Evolutionary conservation across 2,329 filamentous ascomycete genomes (phyloP), one percentile per base, ranked within the genome.

Genomic region (Fusarium keratoplasticum): DNA sequence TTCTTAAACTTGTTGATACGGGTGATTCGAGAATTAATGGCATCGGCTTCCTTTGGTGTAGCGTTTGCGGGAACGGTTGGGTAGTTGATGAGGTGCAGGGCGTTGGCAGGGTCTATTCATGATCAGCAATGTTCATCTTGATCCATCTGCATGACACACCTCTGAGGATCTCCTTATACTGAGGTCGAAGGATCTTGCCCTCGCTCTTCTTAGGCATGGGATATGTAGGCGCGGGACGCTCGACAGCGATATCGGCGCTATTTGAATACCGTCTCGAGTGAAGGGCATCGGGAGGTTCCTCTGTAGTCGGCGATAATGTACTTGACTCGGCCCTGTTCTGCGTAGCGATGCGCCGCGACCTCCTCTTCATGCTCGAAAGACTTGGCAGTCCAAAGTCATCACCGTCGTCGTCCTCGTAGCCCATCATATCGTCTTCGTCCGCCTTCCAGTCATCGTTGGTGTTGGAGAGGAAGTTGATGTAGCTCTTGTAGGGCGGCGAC

Each of bases 1-100:
- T 93, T 93, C 83, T 99, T 99, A 86, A 99, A 99, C 81, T 98
- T 98, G 85, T 99, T 98, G 81, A 99, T 99, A 72, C 96, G 92
- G 8, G 94, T 93, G 77, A 98, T 96, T 69, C 95, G 91, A 52
- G 95, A 93, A 66, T 94, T 95, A 80, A 97, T 92, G 14, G 92
- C 93, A 80, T 98, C 96, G 20, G 92, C 87, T 80, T 98, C 95
- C 81, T 97, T 98, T 2, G 92, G 88, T 1, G 91, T 89, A 3
- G 95, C 94, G 80, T 93, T 92, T 29, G 89, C 84, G 13, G 94
- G 91, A 54, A 94, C 87, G 1, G 94, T 86, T 7, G 95, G 92
- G 83, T 99, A 95, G 77, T 94, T 94, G 78, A 99, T 98, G 9
- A 99, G 90, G 81, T 99, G 96, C 52, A 99, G 86, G 9, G 95